These are phyloP conservation scores for Mallotus japonicus DNA, from an alignment of 441 rosid species.

Conservation along the genomic window DNA sequence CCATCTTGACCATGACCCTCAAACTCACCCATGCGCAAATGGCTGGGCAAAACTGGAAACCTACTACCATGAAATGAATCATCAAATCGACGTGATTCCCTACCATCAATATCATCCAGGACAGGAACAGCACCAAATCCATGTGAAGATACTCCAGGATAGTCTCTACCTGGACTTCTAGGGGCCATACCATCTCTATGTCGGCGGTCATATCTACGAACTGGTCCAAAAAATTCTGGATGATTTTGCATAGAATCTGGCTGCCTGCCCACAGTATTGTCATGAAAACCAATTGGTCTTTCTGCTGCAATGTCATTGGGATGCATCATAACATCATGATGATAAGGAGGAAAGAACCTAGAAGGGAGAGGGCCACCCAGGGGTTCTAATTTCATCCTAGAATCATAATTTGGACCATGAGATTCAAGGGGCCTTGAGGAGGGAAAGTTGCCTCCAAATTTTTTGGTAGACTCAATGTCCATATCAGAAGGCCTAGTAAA, in stretches of 20 bases:
- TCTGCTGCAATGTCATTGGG: slow-evolving; percentile 40
- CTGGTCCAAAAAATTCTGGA: slow-evolving; percentile 43
- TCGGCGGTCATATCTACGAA: slow-evolving; percentile 41
- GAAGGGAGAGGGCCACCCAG: slow-evolving; percentile 39
- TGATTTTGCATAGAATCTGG: slow-evolving; percentile 33
- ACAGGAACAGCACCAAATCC: slow-evolving; percentile 43
- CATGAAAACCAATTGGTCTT: slow-evolving; percentile 42
- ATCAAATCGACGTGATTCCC: slow-evolving; percentile 42
- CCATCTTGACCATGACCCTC: slow-evolving; percentile 55
- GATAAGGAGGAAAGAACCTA: slow-evolving; percentile 46
- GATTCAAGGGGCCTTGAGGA: slow-evolving; percentile 44
- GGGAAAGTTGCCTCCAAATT: slow-evolving; percentile 37
- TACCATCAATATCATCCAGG: slow-evolving; percentile 41
- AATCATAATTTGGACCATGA: slow-evolving; percentile 21
- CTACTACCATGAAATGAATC: slow-evolving; percentile 44
- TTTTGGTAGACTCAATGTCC: slow-evolving; percentile 36
- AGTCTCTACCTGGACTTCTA: slow-evolving; percentile 60
- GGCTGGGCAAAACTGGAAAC: slow-evolving; percentile 42
- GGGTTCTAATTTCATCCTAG: slow-evolving; percentile 34
- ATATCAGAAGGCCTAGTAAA: slow-evolving; percentile 43
- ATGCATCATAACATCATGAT: slow-evolving; percentile 27
- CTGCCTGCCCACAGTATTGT: slow-evolving; percentile 35
- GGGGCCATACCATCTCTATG: slow-evolving; percentile 42
- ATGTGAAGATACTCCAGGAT: slow-evolving; percentile 34
- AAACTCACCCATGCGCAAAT: slow-evolving; percentile 49